These are phyloP conservation scores for Helicostylum pulchrum DNA, from an alignment of 192 early-diverging fungal species.

Conservation along the genomic window DNA sequence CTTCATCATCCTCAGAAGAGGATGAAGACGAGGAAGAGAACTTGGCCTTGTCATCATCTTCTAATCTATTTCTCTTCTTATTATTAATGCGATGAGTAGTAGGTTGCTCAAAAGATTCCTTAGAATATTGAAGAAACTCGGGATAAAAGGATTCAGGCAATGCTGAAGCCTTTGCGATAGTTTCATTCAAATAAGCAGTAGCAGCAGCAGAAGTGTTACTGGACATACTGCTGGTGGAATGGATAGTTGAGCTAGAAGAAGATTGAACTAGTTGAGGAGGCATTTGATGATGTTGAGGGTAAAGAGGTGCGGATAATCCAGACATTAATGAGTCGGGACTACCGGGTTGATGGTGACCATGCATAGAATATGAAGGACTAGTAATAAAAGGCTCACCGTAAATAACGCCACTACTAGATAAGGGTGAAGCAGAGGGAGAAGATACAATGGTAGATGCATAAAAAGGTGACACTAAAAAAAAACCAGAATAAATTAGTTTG, in stretches of 20 bases:
- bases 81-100: slow-evolving; percentile 15
- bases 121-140: slow-evolving; percentile 39
- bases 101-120: slow-evolving; percentile 39
- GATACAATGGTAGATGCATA: slow-evolving; percentile 9
- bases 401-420: not conserved
- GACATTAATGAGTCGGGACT: slow-evolving; percentile 29
- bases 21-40: not conserved
- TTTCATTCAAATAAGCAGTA: slow-evolving; percentile 31
- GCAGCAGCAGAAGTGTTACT: slow-evolving; percentile 17
- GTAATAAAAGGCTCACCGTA: not conserved
- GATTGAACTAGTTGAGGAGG: slow-evolving; percentile 25
- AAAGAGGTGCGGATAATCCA: slow-evolving; percentile 16
- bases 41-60: not conserved
- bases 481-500: too few species aligned
- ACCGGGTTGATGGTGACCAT: slow-evolving; percentile 7
- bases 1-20: slow-evolving; percentile 6
- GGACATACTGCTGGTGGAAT: slow-evolving; percentile 18
- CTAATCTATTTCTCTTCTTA: slow-evolving; percentile 2
- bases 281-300: slow-evolving; percentile 16
- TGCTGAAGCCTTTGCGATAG: slow-evolving; percentile 38
- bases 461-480: slow-evolving; percentile 8
- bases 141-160: slow-evolving; percentile 40
- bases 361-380: slow-evolving; percentile 2
- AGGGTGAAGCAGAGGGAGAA: slow-evolving; percentile 6
- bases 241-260: slow-evolving; percentile 17